Base-by-base conservation (phyloP, 2,329 filamentous ascomycete species). In the Xylariaceae sp. region DNA sequence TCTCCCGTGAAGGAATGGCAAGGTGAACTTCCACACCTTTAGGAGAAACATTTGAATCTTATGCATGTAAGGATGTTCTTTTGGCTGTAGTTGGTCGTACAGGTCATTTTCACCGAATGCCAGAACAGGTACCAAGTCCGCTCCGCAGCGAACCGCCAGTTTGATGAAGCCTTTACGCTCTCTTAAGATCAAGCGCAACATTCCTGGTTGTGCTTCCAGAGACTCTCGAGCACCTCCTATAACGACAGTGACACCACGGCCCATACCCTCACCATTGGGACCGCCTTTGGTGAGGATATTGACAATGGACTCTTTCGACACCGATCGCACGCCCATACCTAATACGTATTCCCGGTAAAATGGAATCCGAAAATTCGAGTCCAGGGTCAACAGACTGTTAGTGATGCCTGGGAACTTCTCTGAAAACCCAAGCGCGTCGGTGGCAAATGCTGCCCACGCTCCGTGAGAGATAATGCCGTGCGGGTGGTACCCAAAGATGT, bases 401-500 rank as follows among this genome's bases (percentile, higher is more conserved):
- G 89, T 96, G 71, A 99, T 96, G 55, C 92, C 93, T 0, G 94
- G 94, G 66, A 97, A 99, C 57, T 96, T 84, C 50, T 89, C 84
- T 0, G 84, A 81, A 71, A 97, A 97, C 0, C 91, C 91, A 0
- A 97, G 80, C 0, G 91, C 91, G 64, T 97, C 92, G 0, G 93
- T 97, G 3, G 82, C 89, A 67, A 97, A 97, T 4, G 92, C 89
- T 4, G 86, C 90, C 75, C 93, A 97, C 0, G 92, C 93, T n/a
- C 93, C 94, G 65, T 97, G 91, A 4, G 89, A 94, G 67, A 99
- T 97, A 72, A 99, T 97, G 20, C 94, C 93, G 69, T 99, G 94
- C 0, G 94, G 94, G 66, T 97, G 94, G 72, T 97, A 97, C 37
- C 93, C 93, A 65, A 99, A 92, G 59, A 99, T 92, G 75, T 97